A percentile compares a stretch with the other conserved stretches of the same genome.
These are phyloP conservation scores for Oryza nivara DNA, from an alignment of 176 grass and related monocot species.

Conservation along the genomic window DNA sequence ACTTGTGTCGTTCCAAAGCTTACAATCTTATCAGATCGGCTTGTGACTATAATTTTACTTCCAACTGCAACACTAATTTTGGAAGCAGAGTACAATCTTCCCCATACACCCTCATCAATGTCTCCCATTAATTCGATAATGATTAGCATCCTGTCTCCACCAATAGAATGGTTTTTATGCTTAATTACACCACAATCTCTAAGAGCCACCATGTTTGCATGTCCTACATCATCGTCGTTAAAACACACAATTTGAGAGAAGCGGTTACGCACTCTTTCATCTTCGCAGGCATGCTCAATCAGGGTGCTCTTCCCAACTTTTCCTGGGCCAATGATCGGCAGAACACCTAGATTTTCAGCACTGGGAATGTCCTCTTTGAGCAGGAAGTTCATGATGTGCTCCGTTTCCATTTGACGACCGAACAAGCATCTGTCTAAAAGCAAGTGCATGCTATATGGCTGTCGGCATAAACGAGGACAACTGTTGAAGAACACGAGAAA, in stretches of 20 bases:
- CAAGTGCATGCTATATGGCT: neutral
- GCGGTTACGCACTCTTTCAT: conserved; percentile 19
- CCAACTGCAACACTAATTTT: neutral
- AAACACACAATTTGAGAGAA: conserved; percentile 7
- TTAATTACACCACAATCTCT: neutral
- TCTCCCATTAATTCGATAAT: neutral
- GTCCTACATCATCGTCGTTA: neutral
- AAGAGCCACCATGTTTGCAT: neutral
- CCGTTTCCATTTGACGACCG: neutral
- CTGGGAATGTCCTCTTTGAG: neutral
- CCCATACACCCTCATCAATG: neutral
- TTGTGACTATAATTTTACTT: conserved; percentile 23
- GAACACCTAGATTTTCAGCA: neutral
- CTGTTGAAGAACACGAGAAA: neutral
- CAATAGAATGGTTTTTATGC: neutral
- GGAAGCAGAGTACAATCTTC: neutral
- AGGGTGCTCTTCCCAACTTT: conserved; percentile 40
- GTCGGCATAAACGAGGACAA: neutral
- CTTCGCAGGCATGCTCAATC: neutral
- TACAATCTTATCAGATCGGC: neutral
- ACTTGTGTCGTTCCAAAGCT: neutral
- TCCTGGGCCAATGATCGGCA: neutral
- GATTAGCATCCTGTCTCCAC: neutral
- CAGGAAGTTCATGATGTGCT: neutral
- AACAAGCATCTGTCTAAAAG: neutral